Evolutionary conservation across 768 basidiomycete genomes (phyloP).

Genomic region (Galerina marginata): DNA sequence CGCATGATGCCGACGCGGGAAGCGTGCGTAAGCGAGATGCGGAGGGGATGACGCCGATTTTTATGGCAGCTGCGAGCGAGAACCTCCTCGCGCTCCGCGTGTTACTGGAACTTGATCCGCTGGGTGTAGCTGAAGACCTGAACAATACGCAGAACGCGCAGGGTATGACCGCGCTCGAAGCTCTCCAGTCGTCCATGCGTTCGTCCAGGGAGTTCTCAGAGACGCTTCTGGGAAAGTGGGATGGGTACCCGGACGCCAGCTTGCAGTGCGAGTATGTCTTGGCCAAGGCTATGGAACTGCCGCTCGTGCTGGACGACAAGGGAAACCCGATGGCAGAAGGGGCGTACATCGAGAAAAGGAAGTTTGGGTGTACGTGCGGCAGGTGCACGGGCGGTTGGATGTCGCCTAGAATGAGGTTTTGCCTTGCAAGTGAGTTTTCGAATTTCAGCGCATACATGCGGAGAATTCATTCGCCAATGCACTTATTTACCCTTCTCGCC

Average conservation of each 20-base stretch:
- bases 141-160: conserved; percentile 1
- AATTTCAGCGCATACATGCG: too few species aligned
- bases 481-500: too few species aligned
- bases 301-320: not conserved
- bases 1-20: not conserved
- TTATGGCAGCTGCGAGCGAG: conserved; percentile 8
- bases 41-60: conserved; percentile 11
- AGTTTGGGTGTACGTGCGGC: conserved; percentile 24
- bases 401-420: conserved; percentile 19
- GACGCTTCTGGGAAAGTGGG: not conserved
- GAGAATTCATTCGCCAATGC: too few species aligned
- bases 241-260: conserved; percentile 11
- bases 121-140: conserved; percentile 6
- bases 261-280: conserved; percentile 9
- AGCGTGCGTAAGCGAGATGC: conserved; percentile 5
- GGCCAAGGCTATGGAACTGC: conserved; percentile 4
- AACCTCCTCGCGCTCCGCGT: conserved; percentile 10
- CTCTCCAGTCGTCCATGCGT: conserved; percentile 2
- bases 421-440: conserved; percentile 18
- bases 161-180: conserved; percentile 15
- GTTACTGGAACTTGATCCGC: not conserved
- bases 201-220: not conserved
- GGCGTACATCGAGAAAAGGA: conserved; percentile 8
- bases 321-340: not conserved
- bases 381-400: conserved; percentile 19